Base-by-base conservation (phyloP, 768 basidiomycete genomes). In the Boletus bicolor region DNA sequence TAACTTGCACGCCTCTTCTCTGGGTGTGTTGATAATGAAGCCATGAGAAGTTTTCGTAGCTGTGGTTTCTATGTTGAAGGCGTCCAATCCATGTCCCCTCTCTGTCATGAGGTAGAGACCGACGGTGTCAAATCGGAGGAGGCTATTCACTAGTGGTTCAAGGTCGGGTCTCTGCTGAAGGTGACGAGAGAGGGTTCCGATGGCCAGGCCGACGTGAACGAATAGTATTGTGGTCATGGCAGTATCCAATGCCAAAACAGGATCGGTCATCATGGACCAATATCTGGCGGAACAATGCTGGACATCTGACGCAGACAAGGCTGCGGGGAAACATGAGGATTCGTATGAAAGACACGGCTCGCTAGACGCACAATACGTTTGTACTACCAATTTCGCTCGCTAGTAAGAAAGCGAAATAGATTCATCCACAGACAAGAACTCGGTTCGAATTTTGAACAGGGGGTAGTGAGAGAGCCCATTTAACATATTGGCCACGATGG, bases 11-110 rank as follows among this genome's bases (percentile, higher is more conserved):
- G 82, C 83, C 66, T 82, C 81, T 59, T 82, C 79, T 37, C 78
- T 69, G 37, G 82, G 82, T 0, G 83, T 81, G 56, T 84, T 70
- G 36, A 85, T 76, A 42, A 82, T 73, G 56, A 79, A 84, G 3
- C 82, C 83, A 54, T 77, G 70, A 3, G 69, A 48, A 1, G 76
- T 79, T 54, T 74, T 75, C 0, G 78, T 82, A 11, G 82, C 84
- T 14, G 82, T 85, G 7, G 84, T 85, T 64, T 85, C 82, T 10
- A 84, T 76, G 60, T 85, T 82, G 60, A 80, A 78, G 1, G 82
- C 78, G 44, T 84, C 83, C n/a, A 84, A 67, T 14, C 82, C 83
- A 55, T 85, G 84, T 1, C 80, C 82, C 9, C 80, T 76, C 69
- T 83, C 83, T 0, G 79, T 77, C 42, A 83, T 68, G 44, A 82